Conservation (phyloP, 495 filamentous ascomycete genomes). For the Cladorrhinum samala region DNA sequence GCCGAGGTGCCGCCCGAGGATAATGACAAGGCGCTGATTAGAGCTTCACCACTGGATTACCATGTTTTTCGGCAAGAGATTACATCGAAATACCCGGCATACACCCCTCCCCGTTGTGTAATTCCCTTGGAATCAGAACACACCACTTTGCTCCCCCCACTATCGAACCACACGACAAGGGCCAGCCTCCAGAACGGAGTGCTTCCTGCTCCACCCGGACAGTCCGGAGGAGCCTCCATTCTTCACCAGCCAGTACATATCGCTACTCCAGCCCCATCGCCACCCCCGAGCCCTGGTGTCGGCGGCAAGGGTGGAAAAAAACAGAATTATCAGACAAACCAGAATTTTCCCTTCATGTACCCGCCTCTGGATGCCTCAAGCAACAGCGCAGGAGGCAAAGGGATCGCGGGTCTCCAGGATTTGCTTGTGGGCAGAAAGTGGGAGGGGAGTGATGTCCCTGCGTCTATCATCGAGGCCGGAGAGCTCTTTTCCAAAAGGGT, state of each 20-base stretch:
- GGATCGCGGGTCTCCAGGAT: constrained; percentile 68
- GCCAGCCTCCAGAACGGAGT: constrained; percentile 44
- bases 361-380: constrained; percentile 78
- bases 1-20: constrained; percentile 42
- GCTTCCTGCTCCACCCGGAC: constrained; percentile 39
- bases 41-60: constrained; percentile 90
- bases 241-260: constrained; percentile 96
- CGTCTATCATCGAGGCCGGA: constrained; percentile 92
- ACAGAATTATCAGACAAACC: constrained; percentile 98
- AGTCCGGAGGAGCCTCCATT: constrained; percentile 67
- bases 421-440: constrained; percentile 70
- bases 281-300: constrained; percentile 83
- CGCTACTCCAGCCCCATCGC: constrained; percentile 94
- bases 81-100: constrained; percentile 97
- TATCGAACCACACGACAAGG: constrained; percentile 63
- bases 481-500: constrained; percentile 83
- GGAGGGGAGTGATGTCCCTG: constrained; percentile 86
- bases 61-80: constrained; percentile 95
- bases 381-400: constrained; percentile 83
- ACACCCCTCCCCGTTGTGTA: constrained; percentile 76
- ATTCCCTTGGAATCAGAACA: constrained; percentile 85
- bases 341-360: constrained; percentile 97
- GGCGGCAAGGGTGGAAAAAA: constrained; percentile 95
- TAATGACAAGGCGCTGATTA: constrained; percentile 58
- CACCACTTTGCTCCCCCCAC: constrained; percentile 80